phyloP scores from a whole-genome alignment of 257 asterid species.

The Solanum sitiens region DNA sequence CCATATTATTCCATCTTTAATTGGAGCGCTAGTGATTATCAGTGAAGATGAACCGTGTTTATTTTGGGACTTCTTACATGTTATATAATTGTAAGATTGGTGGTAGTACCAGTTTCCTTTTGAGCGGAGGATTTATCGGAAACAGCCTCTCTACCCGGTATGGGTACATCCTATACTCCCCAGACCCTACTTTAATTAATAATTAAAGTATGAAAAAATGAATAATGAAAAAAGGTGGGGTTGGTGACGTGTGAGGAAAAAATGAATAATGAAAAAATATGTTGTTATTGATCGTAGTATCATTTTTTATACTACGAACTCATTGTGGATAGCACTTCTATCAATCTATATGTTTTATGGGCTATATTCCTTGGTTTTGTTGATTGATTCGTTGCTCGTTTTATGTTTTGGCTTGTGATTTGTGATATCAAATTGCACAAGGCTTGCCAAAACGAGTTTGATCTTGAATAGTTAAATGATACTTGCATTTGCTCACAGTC shows the following conservation, averaged over 20 bases:
- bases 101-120: background rate
- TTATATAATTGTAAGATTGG: background rate
- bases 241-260: no score
- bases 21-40: background rate
- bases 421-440: background rate
- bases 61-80: background rate
- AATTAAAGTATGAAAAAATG: no score
- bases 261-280: no score
- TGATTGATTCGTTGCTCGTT: background rate
- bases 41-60: background rate
- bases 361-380: background rate
- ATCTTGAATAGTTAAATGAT: background rate
- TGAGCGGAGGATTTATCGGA: background rate
- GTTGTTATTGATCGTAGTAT: background rate
- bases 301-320: background rate
- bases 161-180: background rate
- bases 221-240: no score
- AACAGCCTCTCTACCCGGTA: background rate
- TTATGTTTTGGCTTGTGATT: background rate
- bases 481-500: background rate
- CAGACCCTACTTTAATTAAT: background rate
- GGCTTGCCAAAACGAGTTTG: background rate
- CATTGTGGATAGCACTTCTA: background rate
- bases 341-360: background rate
- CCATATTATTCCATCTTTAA: background rate